phyloP scores from a whole-genome alignment of 2,329 filamentous ascomycete species.

The Alternaria triticimaculans region DNA sequence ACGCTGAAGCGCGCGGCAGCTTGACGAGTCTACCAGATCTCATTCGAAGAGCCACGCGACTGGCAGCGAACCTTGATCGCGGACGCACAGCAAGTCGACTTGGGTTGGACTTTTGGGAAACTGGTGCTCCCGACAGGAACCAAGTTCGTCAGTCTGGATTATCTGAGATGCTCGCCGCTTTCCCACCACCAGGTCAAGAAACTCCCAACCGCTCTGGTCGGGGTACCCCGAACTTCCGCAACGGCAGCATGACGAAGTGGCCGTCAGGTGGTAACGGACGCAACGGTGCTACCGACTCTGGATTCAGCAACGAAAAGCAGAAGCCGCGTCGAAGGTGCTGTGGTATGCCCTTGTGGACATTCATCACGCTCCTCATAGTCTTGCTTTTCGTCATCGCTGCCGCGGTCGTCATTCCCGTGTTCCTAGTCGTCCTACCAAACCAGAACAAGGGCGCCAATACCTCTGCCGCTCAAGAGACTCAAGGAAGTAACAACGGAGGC shows the following conservation, averaged over 20 bases:
- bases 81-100: constrained; percentile 71
- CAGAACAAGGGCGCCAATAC: constrained; percentile 44
- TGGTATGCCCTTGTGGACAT: constrained; percentile 81
- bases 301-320: constrained; percentile 28
- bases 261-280: constrained; percentile 26
- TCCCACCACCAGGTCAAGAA: constrained; percentile 64
- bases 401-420: constrained; percentile 79
- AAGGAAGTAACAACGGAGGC: constrained; percentile 17
- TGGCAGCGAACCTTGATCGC: constrained; percentile 87
- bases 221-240: constrained; percentile 43
- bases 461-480: constrained; percentile 24
- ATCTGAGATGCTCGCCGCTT: constrained; percentile 69
- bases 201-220: constrained; percentile 40
- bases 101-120: constrained; percentile 58
- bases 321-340: constrained; percentile 72
- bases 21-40: constrained; percentile 91
- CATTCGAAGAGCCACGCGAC: constrained; percentile 83
- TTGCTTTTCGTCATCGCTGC: constrained; percentile 76
- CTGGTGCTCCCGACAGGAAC: constrained; percentile 42
- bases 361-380: constrained; percentile 70
- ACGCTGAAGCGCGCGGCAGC: constrained; percentile 84
- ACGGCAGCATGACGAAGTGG: constrained; percentile 36
- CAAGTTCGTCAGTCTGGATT: constrained; percentile 57
- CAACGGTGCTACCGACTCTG: constrained; percentile 24
- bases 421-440: constrained; percentile 66